Evolutionary conservation across 257 asterid species (phyloP).

Genomic region (Nicotiana attenuata): DNA sequence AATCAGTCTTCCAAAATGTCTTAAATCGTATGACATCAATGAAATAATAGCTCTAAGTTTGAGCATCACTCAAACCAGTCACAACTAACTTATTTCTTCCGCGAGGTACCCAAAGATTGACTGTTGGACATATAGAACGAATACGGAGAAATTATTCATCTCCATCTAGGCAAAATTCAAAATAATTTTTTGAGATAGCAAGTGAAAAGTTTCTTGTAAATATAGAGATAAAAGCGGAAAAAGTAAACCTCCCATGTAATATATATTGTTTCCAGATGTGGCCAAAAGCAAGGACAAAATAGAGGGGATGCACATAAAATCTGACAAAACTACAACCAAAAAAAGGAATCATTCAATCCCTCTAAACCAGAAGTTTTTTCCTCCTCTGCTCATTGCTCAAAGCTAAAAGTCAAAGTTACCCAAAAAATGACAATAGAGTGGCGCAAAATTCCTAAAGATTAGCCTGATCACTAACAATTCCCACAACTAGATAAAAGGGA

Average conservation of each 20-base stretch:
- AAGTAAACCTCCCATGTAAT: background rate
- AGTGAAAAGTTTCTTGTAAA: background rate
- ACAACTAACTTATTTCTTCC: background rate
- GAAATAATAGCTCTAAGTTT: too few species aligned
- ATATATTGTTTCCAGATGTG: background rate
- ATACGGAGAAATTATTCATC: background rate
- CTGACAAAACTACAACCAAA: background rate
- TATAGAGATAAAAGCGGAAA: background rate
- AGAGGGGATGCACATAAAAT: background rate
- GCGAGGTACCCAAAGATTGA: too few species aligned
- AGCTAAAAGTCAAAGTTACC: background rate
- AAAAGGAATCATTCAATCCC: background rate
- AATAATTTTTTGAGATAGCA: background rate
- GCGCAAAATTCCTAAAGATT: background rate
- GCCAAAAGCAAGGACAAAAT: background rate
- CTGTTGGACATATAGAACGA: too few species aligned
- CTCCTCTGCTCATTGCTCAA: background rate
- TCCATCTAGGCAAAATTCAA: background rate
- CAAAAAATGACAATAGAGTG: background rate
- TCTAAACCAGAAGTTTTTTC: background rate
- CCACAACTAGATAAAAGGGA: background rate
- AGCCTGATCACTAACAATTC: background rate
- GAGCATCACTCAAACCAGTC: background rate
- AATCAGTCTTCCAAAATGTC: background rate
- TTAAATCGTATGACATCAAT: background rate